Evolutionary conservation across 2,329 filamentous ascomycete genomes (phyloP), one percentile per base, ranked within the genome.

Genomic region (Hypomyces rosellus): DNA sequence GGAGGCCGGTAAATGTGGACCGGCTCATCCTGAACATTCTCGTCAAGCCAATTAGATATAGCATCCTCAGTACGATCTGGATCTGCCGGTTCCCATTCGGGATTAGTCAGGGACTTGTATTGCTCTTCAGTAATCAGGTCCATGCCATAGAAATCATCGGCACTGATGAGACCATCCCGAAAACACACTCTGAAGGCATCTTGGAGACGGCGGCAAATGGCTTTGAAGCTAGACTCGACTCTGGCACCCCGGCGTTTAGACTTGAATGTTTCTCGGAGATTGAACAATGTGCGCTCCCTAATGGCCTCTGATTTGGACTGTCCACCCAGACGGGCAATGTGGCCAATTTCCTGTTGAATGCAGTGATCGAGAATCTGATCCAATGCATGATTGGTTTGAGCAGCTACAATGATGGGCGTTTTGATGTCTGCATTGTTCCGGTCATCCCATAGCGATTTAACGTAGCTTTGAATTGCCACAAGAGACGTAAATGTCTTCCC

Each of bases 371-470:
- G 72, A 0, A 96, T 73, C 62, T 96, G 90, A 58, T 96, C 90
- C 0, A 96, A 71, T 0, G 90, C 90, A 65, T 96, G 89, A 52
- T 96, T 96, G 0, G 90, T 96, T 59, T 96, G 89, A 7, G 89
- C 89, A 0, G 89, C 80, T 3, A 96, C 74, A 16, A 96, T 75
- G 30, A 96, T 83, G 0, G 88, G 88, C 8, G 83, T 30, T 11
- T 30, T 30, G 9, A 30, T 30, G 20, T 20, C 5, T 77, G 3
- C 42, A 37, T 13, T 40, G 42, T 51, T 85, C 81, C 0, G 67
- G 72, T 2, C 62, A 59, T 2, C 65, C 60, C 80, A 75, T 48
- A 91, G 70, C 1, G 85, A 73, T 43, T 79, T 81, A 2, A 67
- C 46, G 3, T 60, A 55, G 30, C 63, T 66, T 13, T 65, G 56